These are phyloP conservation scores for Volvariella surrecta DNA, from an alignment of 1,284 basidiomycete genomes.

Conservation along the genomic window DNA sequence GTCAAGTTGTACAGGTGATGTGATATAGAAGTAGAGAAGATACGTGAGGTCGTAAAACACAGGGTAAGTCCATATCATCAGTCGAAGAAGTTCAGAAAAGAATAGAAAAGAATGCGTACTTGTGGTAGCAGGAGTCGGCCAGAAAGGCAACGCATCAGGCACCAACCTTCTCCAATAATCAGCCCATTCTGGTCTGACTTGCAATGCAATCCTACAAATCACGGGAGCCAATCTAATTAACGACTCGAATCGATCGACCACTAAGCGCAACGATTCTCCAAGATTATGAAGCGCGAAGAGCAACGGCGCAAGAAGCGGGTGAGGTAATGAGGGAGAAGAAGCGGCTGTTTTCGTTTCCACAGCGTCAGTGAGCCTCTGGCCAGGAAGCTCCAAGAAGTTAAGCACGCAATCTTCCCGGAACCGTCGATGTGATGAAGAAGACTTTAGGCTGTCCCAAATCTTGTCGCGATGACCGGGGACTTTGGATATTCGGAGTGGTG, in stretches of 20 bases:
- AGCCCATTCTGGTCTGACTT: slow-evolving; percentile 72
- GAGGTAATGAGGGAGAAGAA: slow-evolving; percentile 21
- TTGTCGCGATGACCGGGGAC: slow-evolving; percentile 8
- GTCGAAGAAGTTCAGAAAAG: slow-evolving; percentile 6
- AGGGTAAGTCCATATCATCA: no score
- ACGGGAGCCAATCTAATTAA: slow-evolving; percentile 57
- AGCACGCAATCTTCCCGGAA: slow-evolving; percentile 55
- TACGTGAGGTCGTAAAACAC: no score
- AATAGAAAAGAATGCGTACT: slow-evolving; percentile 26
- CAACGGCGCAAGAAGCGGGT: slow-evolving; percentile 37
- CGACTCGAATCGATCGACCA: slow-evolving; percentile 41
- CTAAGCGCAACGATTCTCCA: slow-evolving; percentile 61
- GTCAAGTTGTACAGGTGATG: background rate
- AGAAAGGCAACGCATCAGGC: slow-evolving; percentile 46
- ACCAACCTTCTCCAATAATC: slow-evolving; percentile 82
- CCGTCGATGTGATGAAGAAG: slow-evolving; percentile 29
- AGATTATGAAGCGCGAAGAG: slow-evolving; percentile 72
- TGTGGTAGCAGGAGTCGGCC: slow-evolving; percentile 40
- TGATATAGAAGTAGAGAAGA: no score
- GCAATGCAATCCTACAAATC: slow-evolving; percentile 57
- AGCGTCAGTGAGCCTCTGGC: no score
- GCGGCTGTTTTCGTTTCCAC: slow-evolving; percentile 12
- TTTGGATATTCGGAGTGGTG: background rate
- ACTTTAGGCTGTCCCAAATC: slow-evolving; percentile 25
- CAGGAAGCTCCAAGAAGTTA: slow-evolving; percentile 33